These are phyloP conservation scores for Rhodotorula mucilaginosa DNA, from an alignment of 1,284 basidiomycete species.

Conservation along the genomic window DNA sequence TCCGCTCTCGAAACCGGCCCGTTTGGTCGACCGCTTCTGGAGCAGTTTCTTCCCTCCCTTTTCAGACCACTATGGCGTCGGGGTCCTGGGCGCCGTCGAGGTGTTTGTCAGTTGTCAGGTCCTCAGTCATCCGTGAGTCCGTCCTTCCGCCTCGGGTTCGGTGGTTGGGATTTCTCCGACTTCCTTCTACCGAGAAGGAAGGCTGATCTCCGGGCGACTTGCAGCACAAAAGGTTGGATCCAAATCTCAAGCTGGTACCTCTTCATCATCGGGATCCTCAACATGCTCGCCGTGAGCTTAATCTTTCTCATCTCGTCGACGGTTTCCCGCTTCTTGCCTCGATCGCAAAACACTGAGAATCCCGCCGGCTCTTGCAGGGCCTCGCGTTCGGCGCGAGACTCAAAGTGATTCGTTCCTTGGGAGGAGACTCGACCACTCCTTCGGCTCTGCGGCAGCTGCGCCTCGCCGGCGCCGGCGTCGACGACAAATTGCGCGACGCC, in stretches of 20 bases:
- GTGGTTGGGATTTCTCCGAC: background rate
- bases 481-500: no score
- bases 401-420: slow-evolving; percentile 33
- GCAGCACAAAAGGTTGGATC: slow-evolving; percentile 7
- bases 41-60: slow-evolving; percentile 39
- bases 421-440: slow-evolving; percentile 24
- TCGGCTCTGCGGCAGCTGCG: slow-evolving; percentile 23
- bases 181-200: background rate
- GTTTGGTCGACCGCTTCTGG: slow-evolving; percentile 29
- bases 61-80: slow-evolving; percentile 32
- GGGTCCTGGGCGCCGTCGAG: slow-evolving; percentile 38
- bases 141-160: no score
- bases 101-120: slow-evolving; percentile 32
- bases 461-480: slow-evolving; percentile 3
- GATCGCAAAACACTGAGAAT: no score
- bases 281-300: slow-evolving; percentile 64
- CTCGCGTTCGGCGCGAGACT: slow-evolving; percentile 29
- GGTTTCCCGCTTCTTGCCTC: no score
- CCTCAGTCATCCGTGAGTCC: slow-evolving; percentile 19
- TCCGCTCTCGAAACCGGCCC: background rate
- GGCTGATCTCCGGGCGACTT: no score
- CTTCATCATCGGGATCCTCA: slow-evolving; percentile 76
- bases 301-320: background rate
- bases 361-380: slow-evolving; percentile 11
- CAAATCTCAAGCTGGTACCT: slow-evolving; percentile 81